Evolutionary conservation across 345 rosid genomes (phyloP).

Genomic region (Hibiscus mutabilis): DNA sequence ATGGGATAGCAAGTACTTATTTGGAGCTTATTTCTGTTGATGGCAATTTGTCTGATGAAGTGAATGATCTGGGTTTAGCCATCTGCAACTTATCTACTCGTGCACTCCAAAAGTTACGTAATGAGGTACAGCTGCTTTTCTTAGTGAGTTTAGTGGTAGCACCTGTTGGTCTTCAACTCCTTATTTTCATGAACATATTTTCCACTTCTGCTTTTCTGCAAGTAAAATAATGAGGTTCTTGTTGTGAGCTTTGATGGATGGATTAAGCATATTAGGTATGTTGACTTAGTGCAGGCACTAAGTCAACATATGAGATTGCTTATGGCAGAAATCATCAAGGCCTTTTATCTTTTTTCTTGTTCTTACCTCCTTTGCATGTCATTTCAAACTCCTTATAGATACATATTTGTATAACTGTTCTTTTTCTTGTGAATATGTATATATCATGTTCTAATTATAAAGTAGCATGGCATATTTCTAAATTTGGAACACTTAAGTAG

Average conservation of each 20-base stretch:
- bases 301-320: background rate
- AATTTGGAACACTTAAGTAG: background rate
- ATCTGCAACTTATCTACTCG: conserved; percentile 78
- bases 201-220: background rate
- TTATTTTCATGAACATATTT: background rate
- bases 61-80: conserved; percentile 42
- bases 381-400: background rate
- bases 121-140: conserved; percentile 48
- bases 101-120: conserved; percentile 76
- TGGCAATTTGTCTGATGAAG: conserved; percentile 58
- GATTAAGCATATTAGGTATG: background rate
- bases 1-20: conserved; percentile 72
- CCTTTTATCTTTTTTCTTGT: background rate
- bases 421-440: background rate
- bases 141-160: background rate
- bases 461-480: background rate
- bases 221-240: background rate
- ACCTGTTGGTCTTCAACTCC: background rate
- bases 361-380: conserved; percentile 4
- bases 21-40: conserved; percentile 92
- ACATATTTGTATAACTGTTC: background rate
- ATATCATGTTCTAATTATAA: background rate
- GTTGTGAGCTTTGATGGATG: background rate
- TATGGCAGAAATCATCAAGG: background rate
- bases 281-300: background rate